Base-by-base conservation (phyloP, 176 grass and related monocot species). In the Carex parvula region DNA sequence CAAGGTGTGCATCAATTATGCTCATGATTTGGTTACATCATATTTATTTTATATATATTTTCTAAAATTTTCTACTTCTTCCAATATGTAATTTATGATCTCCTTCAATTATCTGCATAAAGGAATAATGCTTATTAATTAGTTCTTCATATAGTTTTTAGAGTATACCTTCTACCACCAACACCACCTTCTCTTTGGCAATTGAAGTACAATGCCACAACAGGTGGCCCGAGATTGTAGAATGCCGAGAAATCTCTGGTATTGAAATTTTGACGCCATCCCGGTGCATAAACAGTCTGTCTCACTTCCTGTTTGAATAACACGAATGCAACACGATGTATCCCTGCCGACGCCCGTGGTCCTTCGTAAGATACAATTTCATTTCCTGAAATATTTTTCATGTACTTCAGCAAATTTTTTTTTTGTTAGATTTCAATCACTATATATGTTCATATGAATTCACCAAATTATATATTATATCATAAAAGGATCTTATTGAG, bases 161-260 rank as follows among this genome's bases (percentile, higher is more conserved):
- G 9, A 52, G 54, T 94, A 97, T 94, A 97, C 92, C 94, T 97
- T 91, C 94, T 97, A 81, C 94, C 94, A 72, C 94, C 94, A 84
- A 88, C 88, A 72, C 94, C 94, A 74, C 85, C 92, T 81, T 97
- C 92, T 77, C 90, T 90, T 64, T 94, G 90, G 87, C 94, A 97
- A 67, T 97, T 97, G 85, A 97, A 94, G 90, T 92, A 97, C 29
- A 91, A 35, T 81, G 94, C 92, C 17, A 92, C 87, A 67, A 90
- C 94, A 2, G 94, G 92, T 26, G 89, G 59, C 37, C 90, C 92
- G 12, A 97, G 92, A 85, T 87, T 97, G 83, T 94, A 91, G 64
- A 88, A 89, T 72, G 90, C 88, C 20, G 94, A 87, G 81, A 97
- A 97, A 88, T 97, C 94, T 80, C 88, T 91, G 59, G 91, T 81